These are phyloP conservation scores for Terfezia boudieri DNA, from an alignment of 495 filamentous ascomycete genomes.

Conservation along the genomic window DNA sequence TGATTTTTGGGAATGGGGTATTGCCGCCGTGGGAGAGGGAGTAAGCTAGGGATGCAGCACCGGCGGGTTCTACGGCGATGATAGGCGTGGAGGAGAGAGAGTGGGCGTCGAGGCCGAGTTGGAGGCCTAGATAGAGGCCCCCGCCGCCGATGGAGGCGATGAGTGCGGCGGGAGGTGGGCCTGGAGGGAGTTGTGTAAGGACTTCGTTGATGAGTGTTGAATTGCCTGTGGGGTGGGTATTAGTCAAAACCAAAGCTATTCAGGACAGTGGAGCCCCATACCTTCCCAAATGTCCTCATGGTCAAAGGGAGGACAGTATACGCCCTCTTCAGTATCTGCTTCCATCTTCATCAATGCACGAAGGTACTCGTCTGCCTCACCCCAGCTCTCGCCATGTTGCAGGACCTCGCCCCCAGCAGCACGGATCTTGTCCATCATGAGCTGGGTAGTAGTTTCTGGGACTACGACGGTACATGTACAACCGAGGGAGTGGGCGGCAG, in stretches of 20 bases:
- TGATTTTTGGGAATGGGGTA: constrained; percentile 50
- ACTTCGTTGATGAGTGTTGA: constrained; percentile 56
- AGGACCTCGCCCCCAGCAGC: constrained; percentile 44
- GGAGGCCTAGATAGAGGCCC: constrained; percentile 59
- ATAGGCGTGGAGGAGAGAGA: constrained; percentile 24
- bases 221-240: constrained; percentile 14
- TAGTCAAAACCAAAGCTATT: too few species aligned
- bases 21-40: constrained; percentile 36
- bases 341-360: constrained; percentile 34
- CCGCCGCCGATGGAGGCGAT: constrained; percentile 79
- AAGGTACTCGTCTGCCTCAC: constrained; percentile 54
- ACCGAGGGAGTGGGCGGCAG: constrained; percentile 45
- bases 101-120: constrained; percentile 42
- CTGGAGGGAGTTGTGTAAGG: constrained; percentile 29
- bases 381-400: constrained; percentile 48
- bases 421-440: constrained; percentile 53
- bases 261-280: too few species aligned
- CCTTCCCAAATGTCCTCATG: constrained; percentile 70
- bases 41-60: constrained; percentile 48
- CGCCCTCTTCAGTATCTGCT: constrained; percentile 23
- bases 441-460: constrained; percentile 37
- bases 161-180: constrained; percentile 33
- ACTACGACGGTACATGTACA: constrained; percentile 65
- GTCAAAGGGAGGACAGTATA: constrained; percentile 91
- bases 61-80: constrained; percentile 61